phyloP scores from a whole-genome alignment of 2,329 filamentous ascomycete species.

The Colletotrichum cuscutae region DNA sequence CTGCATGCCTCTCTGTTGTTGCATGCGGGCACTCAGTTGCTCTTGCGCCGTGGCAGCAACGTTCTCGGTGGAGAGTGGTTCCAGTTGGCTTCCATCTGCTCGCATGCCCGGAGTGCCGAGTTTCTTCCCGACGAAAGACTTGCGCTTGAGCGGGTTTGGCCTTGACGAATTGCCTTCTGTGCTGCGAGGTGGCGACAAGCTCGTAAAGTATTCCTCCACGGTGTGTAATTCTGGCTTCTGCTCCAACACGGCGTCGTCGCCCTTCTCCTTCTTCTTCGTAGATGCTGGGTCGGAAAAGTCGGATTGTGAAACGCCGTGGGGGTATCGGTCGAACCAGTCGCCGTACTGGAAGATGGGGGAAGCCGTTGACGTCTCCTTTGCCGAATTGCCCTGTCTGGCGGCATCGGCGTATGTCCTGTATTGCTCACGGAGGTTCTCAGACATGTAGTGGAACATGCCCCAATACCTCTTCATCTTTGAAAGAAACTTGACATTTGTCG shows the following conservation, averaged over 20 bases:
- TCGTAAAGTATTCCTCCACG: conserved; percentile 93
- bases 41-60: conserved; percentile 49
- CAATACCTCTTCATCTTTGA: conserved; percentile 97
- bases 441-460: conserved; percentile 98
- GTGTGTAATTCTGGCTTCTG: conserved; percentile 92
- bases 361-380: conserved; percentile 57
- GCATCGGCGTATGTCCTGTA: conserved; percentile 88
- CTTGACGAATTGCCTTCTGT: conserved; percentile 45
- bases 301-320: conserved; percentile 85
- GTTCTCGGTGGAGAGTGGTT: conserved; percentile 36
- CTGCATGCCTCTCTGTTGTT: conserved; percentile 54
- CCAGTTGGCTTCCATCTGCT: conserved; percentile 35
- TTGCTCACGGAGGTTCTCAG: conserved; percentile 89
- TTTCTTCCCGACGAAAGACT: conserved; percentile 49
- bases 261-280: conserved; percentile 76
- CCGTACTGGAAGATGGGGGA: conserved; percentile 90
- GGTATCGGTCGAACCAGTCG: conserved; percentile 97
- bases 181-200: conserved; percentile 73
- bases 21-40: conserved; percentile 47
- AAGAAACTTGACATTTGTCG: conserved; percentile 89
- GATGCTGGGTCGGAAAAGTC: conserved; percentile 83
- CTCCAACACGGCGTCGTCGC: conserved; percentile 88
- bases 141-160: conserved; percentile 45
- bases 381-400: conserved; percentile 72
- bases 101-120: conserved; percentile 33